These are phyloP conservation scores for Basidiobolus meristosporus DNA, from an alignment of 371 early-diverging fungal genomes.

Conservation along the genomic window DNA sequence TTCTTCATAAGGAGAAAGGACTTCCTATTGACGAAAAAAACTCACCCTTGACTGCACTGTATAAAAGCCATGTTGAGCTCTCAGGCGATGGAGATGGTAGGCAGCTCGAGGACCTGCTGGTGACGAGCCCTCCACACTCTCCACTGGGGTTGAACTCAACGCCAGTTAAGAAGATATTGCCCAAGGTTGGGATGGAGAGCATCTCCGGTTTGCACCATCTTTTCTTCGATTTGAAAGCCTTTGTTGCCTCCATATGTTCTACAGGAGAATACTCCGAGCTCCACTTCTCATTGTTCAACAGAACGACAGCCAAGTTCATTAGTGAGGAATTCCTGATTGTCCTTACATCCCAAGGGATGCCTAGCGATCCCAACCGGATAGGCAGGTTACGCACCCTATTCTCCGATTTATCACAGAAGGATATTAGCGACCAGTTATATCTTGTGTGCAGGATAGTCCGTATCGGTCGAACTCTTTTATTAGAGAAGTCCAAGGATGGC, in stretches of 20 bases:
- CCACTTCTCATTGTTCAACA: conserved; percentile 38
- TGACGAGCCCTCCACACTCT: not conserved
- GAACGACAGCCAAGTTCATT: conserved; percentile 18
- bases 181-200: not conserved
- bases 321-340: conserved; percentile 39
- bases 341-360: conserved; percentile 32
- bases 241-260: conserved; percentile 38
- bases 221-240: conserved; percentile 38
- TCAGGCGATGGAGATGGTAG: conserved; percentile 4
- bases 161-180: not conserved
- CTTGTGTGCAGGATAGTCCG: conserved; percentile 41
- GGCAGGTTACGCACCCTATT: conserved; percentile 29
- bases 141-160: not conserved
- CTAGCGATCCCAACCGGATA: conserved; percentile 24
- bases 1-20: conserved; percentile 43
- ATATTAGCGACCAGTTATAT: conserved; percentile 24
- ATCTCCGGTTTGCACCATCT: conserved; percentile 11
- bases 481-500: conserved; percentile 2
- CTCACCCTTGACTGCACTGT: conserved; percentile 29
- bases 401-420: conserved; percentile 26
- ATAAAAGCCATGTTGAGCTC: conserved; percentile 30
- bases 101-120: not conserved
- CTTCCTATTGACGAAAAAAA: conserved; percentile 29
- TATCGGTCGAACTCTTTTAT: conserved; percentile 33
- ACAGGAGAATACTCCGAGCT: conserved; percentile 41